A percentile compares a stretch with the other conserved stretches of the same genome.
These are phyloP conservation scores for Coemansia sp. DNA, from an alignment of 192 early-diverging fungal species.

Conservation along the genomic window DNA sequence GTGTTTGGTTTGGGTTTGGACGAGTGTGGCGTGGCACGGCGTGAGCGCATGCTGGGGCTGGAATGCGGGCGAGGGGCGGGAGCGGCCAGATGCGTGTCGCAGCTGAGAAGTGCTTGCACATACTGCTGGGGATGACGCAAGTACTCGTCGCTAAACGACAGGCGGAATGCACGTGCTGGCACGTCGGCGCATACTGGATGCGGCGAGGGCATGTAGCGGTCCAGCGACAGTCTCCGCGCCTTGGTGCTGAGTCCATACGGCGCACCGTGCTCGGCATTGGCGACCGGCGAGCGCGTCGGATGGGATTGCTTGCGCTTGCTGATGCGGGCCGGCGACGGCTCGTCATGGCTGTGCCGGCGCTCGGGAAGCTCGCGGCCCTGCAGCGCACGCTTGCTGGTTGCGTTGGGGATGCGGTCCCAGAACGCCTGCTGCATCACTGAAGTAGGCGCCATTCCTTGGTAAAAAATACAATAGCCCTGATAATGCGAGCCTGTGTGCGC, in stretches of 20 bases:
- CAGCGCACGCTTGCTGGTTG: slow-evolving; percentile 35
- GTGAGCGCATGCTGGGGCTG: slow-evolving; percentile 10
- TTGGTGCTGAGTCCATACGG: slow-evolving; percentile 6
- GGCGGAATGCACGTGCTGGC: slow-evolving; percentile 45
- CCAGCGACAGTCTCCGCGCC: slow-evolving; percentile 36
- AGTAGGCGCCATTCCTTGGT: slow-evolving; percentile 16
- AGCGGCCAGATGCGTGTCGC: slow-evolving; percentile 15
- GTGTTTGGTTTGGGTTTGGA: neutral
- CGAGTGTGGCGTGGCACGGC: slow-evolving; percentile 17
- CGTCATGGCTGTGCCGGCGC: slow-evolving; percentile 4
- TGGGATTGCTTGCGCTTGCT: slow-evolving; percentile 55
- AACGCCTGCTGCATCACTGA: slow-evolving; percentile 43
- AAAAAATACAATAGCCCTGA: neutral
- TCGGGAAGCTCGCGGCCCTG: slow-evolving; percentile 19
- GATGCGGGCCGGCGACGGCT: slow-evolving; percentile 18
- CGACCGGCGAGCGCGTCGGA: slow-evolving; percentile 43
- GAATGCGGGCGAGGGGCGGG: slow-evolving; percentile 12
- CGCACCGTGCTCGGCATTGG: neutral
- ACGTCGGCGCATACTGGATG: slow-evolving; percentile 10
- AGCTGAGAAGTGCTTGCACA: slow-evolving; percentile 44
- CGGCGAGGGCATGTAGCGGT: slow-evolving; percentile 9
- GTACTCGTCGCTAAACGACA: slow-evolving; percentile 52
- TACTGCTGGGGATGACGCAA: slow-evolving; percentile 47
- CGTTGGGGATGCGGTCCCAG: slow-evolving; percentile 54
- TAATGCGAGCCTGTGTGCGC: neutral